Base-by-base conservation (phyloP, 495 filamentous ascomycete genomes). In the Entonaema liquescens region DNA sequence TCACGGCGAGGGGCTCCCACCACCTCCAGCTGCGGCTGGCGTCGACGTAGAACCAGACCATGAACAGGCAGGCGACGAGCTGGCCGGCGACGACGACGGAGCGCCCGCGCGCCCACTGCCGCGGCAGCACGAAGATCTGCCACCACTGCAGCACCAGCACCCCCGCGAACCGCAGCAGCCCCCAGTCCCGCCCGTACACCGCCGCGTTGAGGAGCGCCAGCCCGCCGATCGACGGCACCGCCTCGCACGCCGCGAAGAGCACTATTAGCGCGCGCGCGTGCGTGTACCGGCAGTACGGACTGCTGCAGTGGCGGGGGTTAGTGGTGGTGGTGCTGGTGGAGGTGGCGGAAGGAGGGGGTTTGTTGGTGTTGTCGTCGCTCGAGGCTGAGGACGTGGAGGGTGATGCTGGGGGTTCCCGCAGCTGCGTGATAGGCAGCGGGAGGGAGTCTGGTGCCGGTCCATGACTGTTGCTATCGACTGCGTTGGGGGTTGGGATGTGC, bases 11-110 rank as follows among this genome's bases (percentile, higher is more conserved):
- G 2, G 67, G 62, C 57, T 73, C 71, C 71, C 53, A 73, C 71
- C 71, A 73, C 5, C 40, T 26, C 71, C 66, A 73, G 3, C 4
- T 13, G 5, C 15, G 31, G 25, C 66, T 65, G 1, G 28, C 58
- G 26, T 70, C 67, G 52, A 67, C 50, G 44, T 70, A 73, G 8
- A 53, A 70, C 71, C 66, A 73, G 7, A 73, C 71, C 57, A 73
- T 59, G 53, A 73, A 73, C 5, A 73, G 26, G 29, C 56, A 70
- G 17, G 66, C 71, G n/a, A 28, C 61, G 26, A 70, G 52, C 62
- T 70, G 66, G 5, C 61, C 71, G 11, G 62, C 26, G 15, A 72
- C 50, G 36, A 63, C 64, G 17, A 19, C 52, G 26, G 52, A 28
- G 49, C 49, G 49, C 25, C 21, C 52, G 66, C 63, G 3, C 50